Conservation (phyloP, 331 rosid genomes). For the Prunus yedoensis region DNA sequence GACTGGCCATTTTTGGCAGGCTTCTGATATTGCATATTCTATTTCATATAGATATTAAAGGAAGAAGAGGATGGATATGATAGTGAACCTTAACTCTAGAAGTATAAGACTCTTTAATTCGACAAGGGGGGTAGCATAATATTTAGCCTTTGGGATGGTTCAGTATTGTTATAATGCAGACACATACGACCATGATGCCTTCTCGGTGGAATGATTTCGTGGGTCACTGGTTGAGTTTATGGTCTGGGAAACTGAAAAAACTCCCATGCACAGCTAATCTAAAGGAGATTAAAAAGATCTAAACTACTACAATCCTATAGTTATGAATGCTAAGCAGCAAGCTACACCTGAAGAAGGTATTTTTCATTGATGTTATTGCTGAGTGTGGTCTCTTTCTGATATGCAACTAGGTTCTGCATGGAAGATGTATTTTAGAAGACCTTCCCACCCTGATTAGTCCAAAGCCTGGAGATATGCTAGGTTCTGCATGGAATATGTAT, state of each 20-base stretch:
- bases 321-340: no score
- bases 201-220: constrained; percentile 42
- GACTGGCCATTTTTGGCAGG: neutral
- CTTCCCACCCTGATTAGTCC: no score
- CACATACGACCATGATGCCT: constrained; percentile 46
- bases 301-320: no score
- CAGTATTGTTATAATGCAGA: constrained; percentile 44
- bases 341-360: no score
- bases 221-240: constrained; percentile 66
- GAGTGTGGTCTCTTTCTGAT: no score
- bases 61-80: constrained; percentile 54
- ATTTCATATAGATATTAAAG: constrained; percentile 25
- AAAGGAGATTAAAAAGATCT: neutral
- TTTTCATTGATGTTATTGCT: no score
- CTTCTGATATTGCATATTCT: constrained; percentile 10
- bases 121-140: constrained; percentile 64
- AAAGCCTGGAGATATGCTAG: no score
- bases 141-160: constrained; percentile 56
- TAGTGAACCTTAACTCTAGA: constrained; percentile 57
- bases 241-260: constrained; percentile 59
- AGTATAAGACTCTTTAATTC: constrained; percentile 46
- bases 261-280: constrained; percentile 60
- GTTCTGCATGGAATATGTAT: no score
- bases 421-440: no score
- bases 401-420: no score